These are phyloP conservation scores for Xylariaceae sp. DNA, from an alignment of 2,329 filamentous ascomycete species.

Conservation along the genomic window DNA sequence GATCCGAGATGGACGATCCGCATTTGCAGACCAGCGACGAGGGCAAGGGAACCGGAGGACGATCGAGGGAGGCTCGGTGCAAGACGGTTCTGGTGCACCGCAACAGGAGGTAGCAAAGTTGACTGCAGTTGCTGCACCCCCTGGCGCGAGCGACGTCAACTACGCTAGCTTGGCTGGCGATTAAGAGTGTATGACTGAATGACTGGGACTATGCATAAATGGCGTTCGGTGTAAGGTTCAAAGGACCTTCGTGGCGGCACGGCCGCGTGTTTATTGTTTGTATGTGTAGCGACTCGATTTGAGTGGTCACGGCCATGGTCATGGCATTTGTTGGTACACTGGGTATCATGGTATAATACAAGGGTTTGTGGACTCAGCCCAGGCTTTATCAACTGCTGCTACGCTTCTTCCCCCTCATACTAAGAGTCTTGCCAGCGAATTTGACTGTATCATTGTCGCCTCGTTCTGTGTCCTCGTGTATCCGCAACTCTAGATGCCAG, in stretches of 20 bases:
- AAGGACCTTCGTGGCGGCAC: conserved; percentile 9
- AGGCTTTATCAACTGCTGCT: conserved; percentile 32
- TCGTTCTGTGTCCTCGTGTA: conserved; percentile 89
- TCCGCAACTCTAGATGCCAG: conserved; percentile 71
- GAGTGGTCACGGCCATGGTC: conserved; percentile 25
- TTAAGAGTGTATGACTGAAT: conserved; percentile 50
- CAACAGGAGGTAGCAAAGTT: conserved; percentile 45
- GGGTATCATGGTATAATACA: conserved; percentile 43
- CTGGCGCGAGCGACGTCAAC: conserved; percentile 76
- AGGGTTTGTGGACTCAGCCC: conserved; percentile 8
- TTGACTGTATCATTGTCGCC: conserved; percentile 94
- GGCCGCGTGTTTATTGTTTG: conserved; percentile 28
- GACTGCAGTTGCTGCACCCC: conserved; percentile 73
- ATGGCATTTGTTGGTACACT: conserved; percentile 33
- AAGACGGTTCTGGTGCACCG: conserved; percentile 36
- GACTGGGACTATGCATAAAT: conserved; percentile 35
- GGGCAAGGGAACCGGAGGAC: conserved; percentile 43
- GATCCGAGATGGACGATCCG: conserved; percentile 75
- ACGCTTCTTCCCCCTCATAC: conserved; percentile 36
- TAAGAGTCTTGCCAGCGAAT: conserved; percentile 52
- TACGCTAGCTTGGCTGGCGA: conserved; percentile 89
- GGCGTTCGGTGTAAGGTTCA: conserved; percentile 41
- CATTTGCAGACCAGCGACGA: conserved; percentile 54
- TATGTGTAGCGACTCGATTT: conserved; percentile 19
- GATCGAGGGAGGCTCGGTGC: conserved; percentile 41